Base-by-base conservation (phyloP, 306 rosid genomes). In the Prunus campanulata region DNA sequence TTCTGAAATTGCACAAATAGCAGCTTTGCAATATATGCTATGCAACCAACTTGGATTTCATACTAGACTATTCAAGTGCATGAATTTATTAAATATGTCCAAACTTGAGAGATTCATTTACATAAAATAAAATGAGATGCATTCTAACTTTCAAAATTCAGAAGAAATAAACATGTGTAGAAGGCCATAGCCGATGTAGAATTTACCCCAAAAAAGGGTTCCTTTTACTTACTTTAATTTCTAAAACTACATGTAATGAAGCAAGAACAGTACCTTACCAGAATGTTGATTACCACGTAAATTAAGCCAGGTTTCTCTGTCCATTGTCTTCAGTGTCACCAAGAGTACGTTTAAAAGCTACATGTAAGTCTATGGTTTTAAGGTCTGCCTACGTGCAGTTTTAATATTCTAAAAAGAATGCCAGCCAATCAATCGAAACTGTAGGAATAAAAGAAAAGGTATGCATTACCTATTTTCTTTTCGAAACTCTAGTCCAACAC, bases 401-500 rank as follows among this genome's bases (percentile, higher is more conserved):
- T 14, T 25, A 61, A 27, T 61, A 30, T 50, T 51, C 14, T 4
- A n/a, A 27, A 27, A 70, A 70, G 27, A n/a, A 70, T 4, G 62
- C 24, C 56, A 27, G 74, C 74, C 30, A 30, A 52, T 10, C 64
- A 52, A 54, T 71, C 32, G 13, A 20, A 39, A 55, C 61, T 32
- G 8, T 1, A 55, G 20, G 14, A 30, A 50, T 22, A 67, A 42
- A 15, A 47, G 72, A 27, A 4, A 25, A 68, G 4, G 30, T 11
- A 71, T 13, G 51, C 35, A 55, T 72, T 72, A 35, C 66, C 66
- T 56, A 55, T 5, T 55, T 30, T 55, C 15, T 71, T n/a, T 61
- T 12, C 19, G 30, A 55, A 47, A 71, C 11, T 19, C 1, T 27
- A 30, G 15, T 52, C 18, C 64, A 13, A n/a, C 75, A 11, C 39